A percentile compares a stretch with the other conserved stretches of the same genome.
Conservation (phyloP, 345 rosid species). For the Melastoma malabathricum region DNA sequence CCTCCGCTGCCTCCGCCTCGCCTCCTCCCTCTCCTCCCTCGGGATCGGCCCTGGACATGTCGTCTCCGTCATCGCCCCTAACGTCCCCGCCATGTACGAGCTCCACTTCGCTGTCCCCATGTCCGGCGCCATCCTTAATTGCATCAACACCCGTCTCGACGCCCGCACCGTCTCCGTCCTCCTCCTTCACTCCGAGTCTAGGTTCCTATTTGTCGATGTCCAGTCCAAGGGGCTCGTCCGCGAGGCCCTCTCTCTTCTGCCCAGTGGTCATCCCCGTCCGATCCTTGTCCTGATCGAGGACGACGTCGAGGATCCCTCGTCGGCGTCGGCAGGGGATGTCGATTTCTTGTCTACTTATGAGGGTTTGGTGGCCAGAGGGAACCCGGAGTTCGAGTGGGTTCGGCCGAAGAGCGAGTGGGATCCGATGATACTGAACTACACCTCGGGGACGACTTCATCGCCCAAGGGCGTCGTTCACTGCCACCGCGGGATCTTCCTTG, state of each 20-base stretch:
- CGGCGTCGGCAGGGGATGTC: not conserved
- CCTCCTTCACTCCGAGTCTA: slow-evolving; percentile 54
- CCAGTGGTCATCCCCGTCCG: slow-evolving; percentile 21
- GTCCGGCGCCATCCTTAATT: slow-evolving; percentile 68
- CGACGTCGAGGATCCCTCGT: slow-evolving; percentile 8
- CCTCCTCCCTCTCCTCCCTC: slow-evolving; percentile 46
- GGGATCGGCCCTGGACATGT: slow-evolving; percentile 43
- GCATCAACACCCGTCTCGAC: slow-evolving; percentile 80
- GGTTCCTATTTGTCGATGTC: slow-evolving; percentile 53
- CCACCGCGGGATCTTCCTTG: slow-evolving; percentile 52
- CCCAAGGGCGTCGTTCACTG: slow-evolving; percentile 84
- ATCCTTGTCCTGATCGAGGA: slow-evolving; percentile 36
- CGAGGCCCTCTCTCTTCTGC: slow-evolving; percentile 35
- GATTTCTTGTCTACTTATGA: slow-evolving; percentile 33
- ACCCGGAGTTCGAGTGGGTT: slow-evolving; percentile 33
- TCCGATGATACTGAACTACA: slow-evolving; percentile 55
- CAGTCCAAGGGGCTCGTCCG: slow-evolving; percentile 25
- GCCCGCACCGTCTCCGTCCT: slow-evolving; percentile 52
- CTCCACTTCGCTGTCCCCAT: slow-evolving; percentile 78
- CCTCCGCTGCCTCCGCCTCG: slow-evolving; percentile 58
- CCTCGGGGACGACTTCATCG: slow-evolving; percentile 80
- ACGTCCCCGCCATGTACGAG: slow-evolving; percentile 76
- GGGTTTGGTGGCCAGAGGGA: slow-evolving; percentile 37
- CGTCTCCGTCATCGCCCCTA: slow-evolving; percentile 62
- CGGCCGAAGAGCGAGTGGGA: slow-evolving; percentile 54